These are phyloP conservation scores for Gynandropsis gynandra DNA, from an alignment of 345 rosid genomes.

Conservation along the genomic window DNA sequence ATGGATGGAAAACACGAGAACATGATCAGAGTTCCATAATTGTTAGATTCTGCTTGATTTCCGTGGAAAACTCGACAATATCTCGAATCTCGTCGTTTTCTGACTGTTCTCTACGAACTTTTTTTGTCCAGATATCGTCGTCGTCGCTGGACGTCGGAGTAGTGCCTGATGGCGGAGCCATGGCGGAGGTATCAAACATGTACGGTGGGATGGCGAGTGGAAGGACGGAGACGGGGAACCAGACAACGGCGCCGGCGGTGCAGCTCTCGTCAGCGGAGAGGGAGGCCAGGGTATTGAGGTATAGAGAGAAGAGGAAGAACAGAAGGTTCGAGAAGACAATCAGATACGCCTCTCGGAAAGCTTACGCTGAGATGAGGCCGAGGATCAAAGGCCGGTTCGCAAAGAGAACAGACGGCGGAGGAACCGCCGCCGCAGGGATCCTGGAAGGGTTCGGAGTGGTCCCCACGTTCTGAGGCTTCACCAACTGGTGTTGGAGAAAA, in stretches of 20 bases:
- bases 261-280: conserved; percentile 71
- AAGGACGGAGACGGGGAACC: conserved; percentile 29
- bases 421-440: conserved; percentile 27
- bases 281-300: conserved; percentile 88
- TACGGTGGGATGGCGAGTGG: conserved; percentile 27
- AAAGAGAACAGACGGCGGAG: conserved; percentile 39
- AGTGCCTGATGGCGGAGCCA: conserved; percentile 60
- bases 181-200: conserved; percentile 44
- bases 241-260: conserved; percentile 26
- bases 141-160: conserved; percentile 70
- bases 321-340: conserved; percentile 90
- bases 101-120: not conserved
- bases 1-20: not conserved
- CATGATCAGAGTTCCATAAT: not conserved
- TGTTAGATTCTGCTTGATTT: not conserved
- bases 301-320: conserved; percentile 90
- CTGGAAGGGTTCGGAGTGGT: conserved; percentile 58
- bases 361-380: conserved; percentile 82
- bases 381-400: conserved; percentile 87
- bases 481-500: not conserved
- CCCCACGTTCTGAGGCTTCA: conserved; percentile 31
- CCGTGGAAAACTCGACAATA: not conserved
- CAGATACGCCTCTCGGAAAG: conserved; percentile 79
- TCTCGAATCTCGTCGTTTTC: not conserved
- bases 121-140: conserved; percentile 49